Conservation (phyloP, 23 red algal species). For the Chondrus crispus region DNA sequence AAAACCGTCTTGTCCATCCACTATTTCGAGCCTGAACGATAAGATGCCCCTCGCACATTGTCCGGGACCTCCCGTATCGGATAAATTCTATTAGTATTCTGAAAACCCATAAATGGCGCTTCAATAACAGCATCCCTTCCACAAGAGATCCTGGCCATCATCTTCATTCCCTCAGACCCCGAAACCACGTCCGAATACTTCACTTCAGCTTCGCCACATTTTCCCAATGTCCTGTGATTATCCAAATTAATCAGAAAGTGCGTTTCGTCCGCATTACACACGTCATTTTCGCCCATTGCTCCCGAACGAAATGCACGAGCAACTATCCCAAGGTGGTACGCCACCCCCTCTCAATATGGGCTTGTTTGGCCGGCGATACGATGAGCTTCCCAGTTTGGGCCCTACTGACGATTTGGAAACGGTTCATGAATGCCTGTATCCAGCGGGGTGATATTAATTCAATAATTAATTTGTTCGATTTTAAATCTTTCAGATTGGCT, state of each 20-base stretch:
- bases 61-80: neutral
- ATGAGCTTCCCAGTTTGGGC: neutral
- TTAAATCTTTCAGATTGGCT: neutral
- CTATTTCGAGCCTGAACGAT: neutral
- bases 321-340: neutral
- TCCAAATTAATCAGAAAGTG: neutral
- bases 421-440: neutral
- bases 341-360: neutral
- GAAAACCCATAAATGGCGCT: neutral
- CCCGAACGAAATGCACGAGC: neutral
- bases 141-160: neutral
- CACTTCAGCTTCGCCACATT: neutral
- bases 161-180: neutral
- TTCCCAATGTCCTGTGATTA: neutral
- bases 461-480: neutral
- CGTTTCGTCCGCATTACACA: neutral
- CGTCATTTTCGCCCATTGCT: neutral
- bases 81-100: neutral
- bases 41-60: neutral
- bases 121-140: neutral
- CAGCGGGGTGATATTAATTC: neutral
- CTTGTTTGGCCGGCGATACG: neutral
- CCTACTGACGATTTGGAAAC: neutral
- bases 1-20: neutral
- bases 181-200: neutral